A percentile compares a stretch with the other conserved stretches of the same genome.
Conservation (phyloP, 768 basidiomycete species). For the Boletus edulis region DNA sequence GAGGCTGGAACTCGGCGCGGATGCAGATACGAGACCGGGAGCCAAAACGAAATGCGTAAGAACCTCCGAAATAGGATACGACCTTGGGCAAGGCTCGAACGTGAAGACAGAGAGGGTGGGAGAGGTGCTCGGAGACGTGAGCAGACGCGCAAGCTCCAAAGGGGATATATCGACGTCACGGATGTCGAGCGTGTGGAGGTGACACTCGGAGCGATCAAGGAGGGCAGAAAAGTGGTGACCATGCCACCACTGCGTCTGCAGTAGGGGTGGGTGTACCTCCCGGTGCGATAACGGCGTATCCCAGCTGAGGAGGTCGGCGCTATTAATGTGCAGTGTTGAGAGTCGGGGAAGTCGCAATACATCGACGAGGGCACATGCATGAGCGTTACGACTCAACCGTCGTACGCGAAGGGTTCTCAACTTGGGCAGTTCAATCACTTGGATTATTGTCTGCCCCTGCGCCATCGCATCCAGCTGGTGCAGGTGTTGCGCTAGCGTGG, state of each 20-base stretch:
- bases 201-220: constrained; percentile 21
- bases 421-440: constrained; percentile 15
- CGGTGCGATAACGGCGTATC: constrained; percentile 8
- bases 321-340: constrained; percentile 19
- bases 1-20: not conserved
- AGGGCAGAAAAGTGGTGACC: constrained; percentile 20
- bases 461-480: constrained; percentile 8
- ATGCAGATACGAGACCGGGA: not conserved
- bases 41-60: constrained; percentile 10
- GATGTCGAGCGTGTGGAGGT: constrained; percentile 17
- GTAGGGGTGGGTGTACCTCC: constrained; percentile 2
- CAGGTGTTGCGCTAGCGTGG: constrained; percentile 10
- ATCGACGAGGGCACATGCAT: constrained; percentile 19
- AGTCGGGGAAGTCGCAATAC: constrained; percentile 22
- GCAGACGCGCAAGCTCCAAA: constrained; percentile 15
- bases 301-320: constrained; percentile 21
- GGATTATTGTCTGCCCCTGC: not conserved
- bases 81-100: constrained; percentile 23
- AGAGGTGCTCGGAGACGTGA: constrained; percentile 16
- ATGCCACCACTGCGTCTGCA: constrained; percentile 19
- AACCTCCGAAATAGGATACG: constrained; percentile 15
- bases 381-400: constrained; percentile 17
- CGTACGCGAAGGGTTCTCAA: constrained; percentile 24
- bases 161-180: constrained; percentile 24
- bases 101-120: constrained; percentile 20